A percentile compares a stretch with the other conserved stretches of the same genome.
Evolutionary conservation across 306 rosid genomes (phyloP).

Genomic region (Dryas alaskensis): DNA sequence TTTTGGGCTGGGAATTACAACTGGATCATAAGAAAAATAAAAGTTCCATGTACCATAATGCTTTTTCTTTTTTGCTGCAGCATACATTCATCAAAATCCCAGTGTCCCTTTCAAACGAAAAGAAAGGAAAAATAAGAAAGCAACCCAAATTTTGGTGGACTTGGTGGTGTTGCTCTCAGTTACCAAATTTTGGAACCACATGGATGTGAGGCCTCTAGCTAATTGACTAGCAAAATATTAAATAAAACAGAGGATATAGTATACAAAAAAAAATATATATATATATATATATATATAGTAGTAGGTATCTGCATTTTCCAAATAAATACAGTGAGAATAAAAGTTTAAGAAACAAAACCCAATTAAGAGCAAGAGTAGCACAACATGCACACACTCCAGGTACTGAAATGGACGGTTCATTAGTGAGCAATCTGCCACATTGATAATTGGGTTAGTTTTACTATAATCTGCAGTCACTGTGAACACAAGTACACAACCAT

Average conservation of each 20-base stretch:
- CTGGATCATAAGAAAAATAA: neutral
- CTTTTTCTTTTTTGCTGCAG: neutral
- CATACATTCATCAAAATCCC: conserved; percentile 1
- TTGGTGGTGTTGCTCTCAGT: conserved; percentile 17
- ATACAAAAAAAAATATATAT: no score
- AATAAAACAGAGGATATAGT: neutral
- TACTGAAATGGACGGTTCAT: neutral
- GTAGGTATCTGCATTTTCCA: conserved; percentile 2
- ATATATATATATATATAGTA: neutral
- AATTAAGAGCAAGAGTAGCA: neutral
- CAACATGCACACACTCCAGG: neutral
- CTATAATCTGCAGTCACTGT: neutral
- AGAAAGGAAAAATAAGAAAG: neutral
- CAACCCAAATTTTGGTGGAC: no score
- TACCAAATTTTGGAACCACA: neutral
- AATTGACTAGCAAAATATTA: neutral
- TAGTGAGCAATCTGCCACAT: neutral
- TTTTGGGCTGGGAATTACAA: neutral
- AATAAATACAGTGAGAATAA: no score
- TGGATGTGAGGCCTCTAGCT: neutral
- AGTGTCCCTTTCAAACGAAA: conserved; percentile 1
- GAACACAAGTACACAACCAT: neutral
- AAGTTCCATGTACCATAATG: neutral
- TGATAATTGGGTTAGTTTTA: neutral
- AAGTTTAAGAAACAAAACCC: neutral